A percentile compares a stretch with the other conserved stretches of the same genome.
Evolutionary conservation across 768 basidiomycete genomes (phyloP).

Genomic region (Cyclocybe cylindracea): DNA sequence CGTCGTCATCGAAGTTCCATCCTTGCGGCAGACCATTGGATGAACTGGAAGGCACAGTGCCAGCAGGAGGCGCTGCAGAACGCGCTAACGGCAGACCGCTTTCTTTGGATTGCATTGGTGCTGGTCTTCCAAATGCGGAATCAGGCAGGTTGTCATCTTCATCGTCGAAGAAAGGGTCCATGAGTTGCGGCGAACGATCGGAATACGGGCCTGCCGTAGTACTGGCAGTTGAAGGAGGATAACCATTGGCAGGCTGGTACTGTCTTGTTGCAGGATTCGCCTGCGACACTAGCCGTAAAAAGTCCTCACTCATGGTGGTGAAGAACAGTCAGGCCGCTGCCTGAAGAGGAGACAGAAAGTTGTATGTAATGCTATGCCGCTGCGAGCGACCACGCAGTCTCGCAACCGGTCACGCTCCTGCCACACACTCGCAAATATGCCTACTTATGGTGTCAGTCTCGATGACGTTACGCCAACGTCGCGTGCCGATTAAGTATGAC

Average conservation of each 20-base stretch:
- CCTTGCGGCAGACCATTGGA: slow-evolving; percentile 57
- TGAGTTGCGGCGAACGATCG: slow-evolving; percentile 45
- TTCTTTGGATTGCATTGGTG: slow-evolving; percentile 53
- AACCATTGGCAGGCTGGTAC: slow-evolving; percentile 53
- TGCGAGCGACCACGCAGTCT: neutral
- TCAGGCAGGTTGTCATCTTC: slow-evolving; percentile 75
- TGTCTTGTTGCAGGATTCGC: slow-evolving; percentile 64
- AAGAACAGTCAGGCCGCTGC: slow-evolving; percentile 15
- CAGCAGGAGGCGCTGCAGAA: slow-evolving; percentile 63
- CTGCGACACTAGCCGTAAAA: slow-evolving; percentile 69
- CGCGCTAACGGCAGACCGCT: slow-evolving; percentile 60
- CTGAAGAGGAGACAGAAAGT: slow-evolving; percentile 13
- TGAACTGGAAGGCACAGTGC: slow-evolving; percentile 49
- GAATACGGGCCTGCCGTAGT: slow-evolving; percentile 35
- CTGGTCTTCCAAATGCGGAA: slow-evolving; percentile 60
- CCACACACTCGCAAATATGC: neutral
- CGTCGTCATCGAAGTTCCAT: slow-evolving; percentile 78
- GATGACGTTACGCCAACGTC: too few species aligned
- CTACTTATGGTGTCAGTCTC: too few species aligned
- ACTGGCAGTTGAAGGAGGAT: slow-evolving; percentile 59
- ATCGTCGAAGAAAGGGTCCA: slow-evolving; percentile 92
- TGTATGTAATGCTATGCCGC: neutral
- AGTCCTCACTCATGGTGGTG: slow-evolving; percentile 65
- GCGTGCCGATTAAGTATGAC: too few species aligned
- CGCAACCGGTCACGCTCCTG: neutral